Evolutionary conservation across 2,329 filamentous ascomycete genomes (phyloP), one percentile per base, ranked within the genome.

Genomic region (Pseudodiploospora longispora): DNA sequence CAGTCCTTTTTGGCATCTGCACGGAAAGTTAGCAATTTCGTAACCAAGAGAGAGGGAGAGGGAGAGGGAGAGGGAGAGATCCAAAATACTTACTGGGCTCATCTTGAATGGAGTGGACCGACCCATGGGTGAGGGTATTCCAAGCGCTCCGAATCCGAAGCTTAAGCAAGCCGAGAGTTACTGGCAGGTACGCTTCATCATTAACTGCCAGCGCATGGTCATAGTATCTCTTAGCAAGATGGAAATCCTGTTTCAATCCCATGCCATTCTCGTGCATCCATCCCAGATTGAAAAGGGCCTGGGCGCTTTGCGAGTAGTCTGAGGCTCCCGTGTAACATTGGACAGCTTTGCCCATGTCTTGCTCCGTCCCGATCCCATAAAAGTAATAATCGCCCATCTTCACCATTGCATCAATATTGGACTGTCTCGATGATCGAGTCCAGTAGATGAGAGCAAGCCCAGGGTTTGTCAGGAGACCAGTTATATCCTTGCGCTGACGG

Each of bases 261-360:
- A 97, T 75, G 6, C 93, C 93, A 58, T 97, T 96, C 66, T 98
- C 93, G 59, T 98, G 89, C 91, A 98, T 97, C 93, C 93, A 98
- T 5, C 93, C 94, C 10, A 98, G 72, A 57, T 98, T 97, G 78
- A 89, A 98, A 46, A 96, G 80, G 10, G 94, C 93, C 65, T 98
- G 94, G 3, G 91, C 93, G 55, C 88, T 95, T 59, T 89, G 85
- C 54, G 91, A 82, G 47, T 86, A 89, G 59, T 98, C 93, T 0
- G 90, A 90, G 2, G 93, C 93, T 4, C 87, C 86, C 42, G 86
- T 84, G 57, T 98, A 98, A 68, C 93, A 98, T 37, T 85, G 82
- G 0, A 90, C 89, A 5, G 94, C 94, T 63, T 95, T 95, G 55
- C 90, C 83, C 12, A 85, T 69, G 52, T 94, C 85, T 0, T 70